phyloP scores from a whole-genome alignment of 805 yeast genomes.

The Kurtzmaniella cleridarum region DNA sequence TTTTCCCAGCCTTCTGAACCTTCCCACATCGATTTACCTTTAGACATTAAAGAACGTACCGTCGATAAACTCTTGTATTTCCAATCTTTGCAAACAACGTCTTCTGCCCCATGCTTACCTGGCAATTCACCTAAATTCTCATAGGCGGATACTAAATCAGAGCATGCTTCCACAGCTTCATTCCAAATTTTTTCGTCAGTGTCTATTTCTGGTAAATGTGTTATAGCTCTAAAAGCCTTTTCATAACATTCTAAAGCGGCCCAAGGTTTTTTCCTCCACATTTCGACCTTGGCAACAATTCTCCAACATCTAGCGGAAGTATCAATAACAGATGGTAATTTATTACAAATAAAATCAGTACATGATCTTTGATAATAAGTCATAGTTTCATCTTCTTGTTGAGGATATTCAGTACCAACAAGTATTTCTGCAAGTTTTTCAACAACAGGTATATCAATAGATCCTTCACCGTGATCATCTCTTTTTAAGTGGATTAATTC shows the following conservation, averaged over 20 bases:
- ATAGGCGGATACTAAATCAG: constrained; percentile 79
- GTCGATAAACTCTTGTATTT: constrained; percentile 72
- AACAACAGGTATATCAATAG: constrained; percentile 70
- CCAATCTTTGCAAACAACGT: constrained; percentile 90
- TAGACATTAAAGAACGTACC: constrained; percentile 69
- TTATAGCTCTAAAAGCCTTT: constrained; percentile 73
- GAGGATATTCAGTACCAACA: constrained; percentile 46
- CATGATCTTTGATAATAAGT: constrained; percentile 65
- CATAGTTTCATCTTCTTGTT: constrained; percentile 27
- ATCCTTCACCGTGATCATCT: constrained; percentile 52
- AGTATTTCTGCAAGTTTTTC: constrained; percentile 68
- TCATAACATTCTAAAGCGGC: constrained; percentile 78
- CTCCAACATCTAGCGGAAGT: constrained; percentile 71
- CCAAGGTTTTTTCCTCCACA: constrained; percentile 90
- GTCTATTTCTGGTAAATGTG: constrained; percentile 60
- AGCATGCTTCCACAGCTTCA: constrained; percentile 72
- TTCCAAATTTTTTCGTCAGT: constrained; percentile 63
- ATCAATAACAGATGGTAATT: constrained; percentile 66
- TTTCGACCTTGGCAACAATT: constrained; percentile 74
- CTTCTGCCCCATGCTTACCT: constrained; percentile 75
- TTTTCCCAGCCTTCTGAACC: constrained; percentile 72
- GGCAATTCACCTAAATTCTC: constrained; percentile 81
- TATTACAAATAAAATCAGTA: constrained; percentile 63
- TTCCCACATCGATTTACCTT: constrained; percentile 77
- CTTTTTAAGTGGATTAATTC: constrained; percentile 55